Evolutionary conservation across 257 asterid species (phyloP), one percentile per base, ranked within the genome.

Genomic region (Solanum medicagineum): DNA sequence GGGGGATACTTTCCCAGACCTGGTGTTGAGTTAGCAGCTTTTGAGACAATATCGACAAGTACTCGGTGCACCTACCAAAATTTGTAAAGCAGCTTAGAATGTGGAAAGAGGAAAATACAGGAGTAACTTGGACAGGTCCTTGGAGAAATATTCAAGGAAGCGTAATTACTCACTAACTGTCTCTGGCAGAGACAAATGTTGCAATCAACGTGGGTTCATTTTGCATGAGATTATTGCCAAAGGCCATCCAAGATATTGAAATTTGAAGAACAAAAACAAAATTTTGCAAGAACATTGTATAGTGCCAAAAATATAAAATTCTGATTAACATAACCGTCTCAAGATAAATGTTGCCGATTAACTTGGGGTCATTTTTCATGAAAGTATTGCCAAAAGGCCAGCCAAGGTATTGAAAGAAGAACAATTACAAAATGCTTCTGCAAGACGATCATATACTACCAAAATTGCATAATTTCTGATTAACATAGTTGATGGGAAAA

Each of bases 1-100:
- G 98, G 97, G 86, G 98, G 99, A 89, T 93, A 97, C 91, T 95
- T 94, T 84, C 99, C 99, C 63, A 97, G 98, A 88, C 99, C 99
- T 45, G 99, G 97, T 74, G 99, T 97, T 68, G 96, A 94, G 89
- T 95, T 97, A 65, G 98, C 98, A 91, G 99, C 87, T 86, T 98
- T 90, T 84, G 97, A 89, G 86, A 97, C 98, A 81, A 97, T 94
- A 55, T 94, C 98, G 71, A 92, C 91, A 81, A 96, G 98, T 80
- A 95, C 98, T 26, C 98, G 94, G 85, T 96, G 98, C 91, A 96
- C 99, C 98, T 97, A 81, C n/a, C 44, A 49, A 66, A 60, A 84
- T 49, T 83, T 69, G 40, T 53, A 53, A 84, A 84, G 80, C 44
- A 17, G 16, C 47, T 49, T 84, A 24, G 65, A 75, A 17, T n/a